Conservation (phyloP, 2,329 filamentous ascomycete species). For the Boeremia lycopersici region DNA sequence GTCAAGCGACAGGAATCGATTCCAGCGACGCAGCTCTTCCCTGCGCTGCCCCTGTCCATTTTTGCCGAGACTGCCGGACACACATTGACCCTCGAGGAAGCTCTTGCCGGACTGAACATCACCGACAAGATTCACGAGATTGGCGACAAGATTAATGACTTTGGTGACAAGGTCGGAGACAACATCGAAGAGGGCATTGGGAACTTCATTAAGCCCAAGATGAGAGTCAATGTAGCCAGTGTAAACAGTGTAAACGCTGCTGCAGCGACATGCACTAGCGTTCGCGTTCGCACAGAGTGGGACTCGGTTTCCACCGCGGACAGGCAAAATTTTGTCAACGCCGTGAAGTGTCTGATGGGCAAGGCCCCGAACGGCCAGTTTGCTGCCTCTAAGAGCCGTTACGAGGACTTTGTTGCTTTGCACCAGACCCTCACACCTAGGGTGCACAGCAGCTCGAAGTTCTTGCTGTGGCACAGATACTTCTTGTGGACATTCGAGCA, state of each 20-base stretch:
- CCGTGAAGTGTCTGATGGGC: conserved; percentile 39
- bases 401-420: conserved; percentile 42
- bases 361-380: conserved; percentile 33
- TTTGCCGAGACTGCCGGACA: conserved; percentile 11
- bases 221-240: not conserved
- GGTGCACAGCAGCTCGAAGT: conserved; percentile 43
- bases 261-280: conserved; percentile 28
- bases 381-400: conserved; percentile 33
- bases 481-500: conserved; percentile 51
- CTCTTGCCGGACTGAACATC: conserved; percentile 12
- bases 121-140: conserved; percentile 10
- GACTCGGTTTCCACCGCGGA: conserved; percentile 29
- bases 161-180: not conserved
- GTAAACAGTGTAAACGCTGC: conserved; percentile 1
- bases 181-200: not conserved
- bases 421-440: conserved; percentile 43
- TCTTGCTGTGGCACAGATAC: conserved; percentile 54
- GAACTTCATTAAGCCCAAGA: not conserved
- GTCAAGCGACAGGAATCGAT: conserved; percentile 12
- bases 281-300: conserved; percentile 41
- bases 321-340: conserved; percentile 33
- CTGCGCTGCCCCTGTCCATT: conserved; percentile 6
- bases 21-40: conserved; percentile 4
- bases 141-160: not conserved
- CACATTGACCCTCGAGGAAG: conserved; percentile 15